phyloP scores from a whole-genome alignment of 106 monocot species.

The Dendrobium catenatum region DNA sequence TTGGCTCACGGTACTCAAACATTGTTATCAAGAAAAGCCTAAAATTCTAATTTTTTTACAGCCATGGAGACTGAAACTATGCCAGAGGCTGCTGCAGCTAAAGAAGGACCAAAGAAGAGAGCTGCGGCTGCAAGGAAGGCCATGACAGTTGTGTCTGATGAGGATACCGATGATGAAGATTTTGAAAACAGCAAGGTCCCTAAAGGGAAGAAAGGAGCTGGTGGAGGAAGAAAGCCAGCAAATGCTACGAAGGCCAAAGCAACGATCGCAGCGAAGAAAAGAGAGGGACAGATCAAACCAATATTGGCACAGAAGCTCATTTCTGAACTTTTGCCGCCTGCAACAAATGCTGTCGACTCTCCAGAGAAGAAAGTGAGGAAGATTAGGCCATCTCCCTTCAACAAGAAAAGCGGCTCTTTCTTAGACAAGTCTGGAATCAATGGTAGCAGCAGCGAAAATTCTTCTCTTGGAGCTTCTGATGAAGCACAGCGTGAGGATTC shows the following conservation, averaged over 20 bases:
- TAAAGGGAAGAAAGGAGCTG: constrained; percentile 32
- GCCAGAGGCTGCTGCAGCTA: background rate
- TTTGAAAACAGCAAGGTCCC: constrained; percentile 3
- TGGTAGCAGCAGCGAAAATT: background rate
- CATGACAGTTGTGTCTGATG: constrained; percentile 11
- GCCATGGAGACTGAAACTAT: constrained; percentile 45
- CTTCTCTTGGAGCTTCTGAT: constrained; percentile 4
- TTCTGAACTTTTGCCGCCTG: constrained; percentile 39
- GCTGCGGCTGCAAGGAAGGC: constrained; percentile 13
- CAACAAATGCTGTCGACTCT: constrained; percentile 19
- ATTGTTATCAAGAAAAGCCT: background rate
- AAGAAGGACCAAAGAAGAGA: constrained; percentile 11
- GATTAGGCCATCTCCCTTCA: constrained; percentile 82
- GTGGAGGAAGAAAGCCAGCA: constrained; percentile 24
- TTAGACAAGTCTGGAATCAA: constrained; percentile 10
- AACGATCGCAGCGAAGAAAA: constrained; percentile 26
- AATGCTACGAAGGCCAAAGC: constrained; percentile 13
- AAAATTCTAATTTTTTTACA: background rate
- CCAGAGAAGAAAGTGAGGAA: constrained; percentile 92
- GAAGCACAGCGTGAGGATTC: constrained; percentile 6
- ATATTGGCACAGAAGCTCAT: constrained; percentile 31
- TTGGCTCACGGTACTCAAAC: too few relatives aligned
- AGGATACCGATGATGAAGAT: constrained; percentile 24
- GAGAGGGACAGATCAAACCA: constrained; percentile 18
- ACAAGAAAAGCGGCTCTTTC: constrained; percentile 81